phyloP scores from a whole-genome alignment of 2,329 filamentous ascomycete species.

The Xylaria multiplex region DNA sequence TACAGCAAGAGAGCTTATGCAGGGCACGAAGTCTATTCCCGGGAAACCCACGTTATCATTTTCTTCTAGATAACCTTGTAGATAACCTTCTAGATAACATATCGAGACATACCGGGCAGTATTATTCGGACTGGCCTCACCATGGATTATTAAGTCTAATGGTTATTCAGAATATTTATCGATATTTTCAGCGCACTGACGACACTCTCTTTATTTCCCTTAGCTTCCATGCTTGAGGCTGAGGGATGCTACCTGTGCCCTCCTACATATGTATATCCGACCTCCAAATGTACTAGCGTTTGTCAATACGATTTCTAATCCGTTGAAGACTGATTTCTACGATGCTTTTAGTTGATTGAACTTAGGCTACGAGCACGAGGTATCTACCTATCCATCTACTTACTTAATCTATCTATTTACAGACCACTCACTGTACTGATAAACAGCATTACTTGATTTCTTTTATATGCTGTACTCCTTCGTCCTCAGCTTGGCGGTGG shows the following conservation, averaged over 20 bases:
- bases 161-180: no score
- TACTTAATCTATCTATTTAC: not conserved
- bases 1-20: not conserved
- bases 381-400: no score
- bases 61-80: not conserved
- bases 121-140: not conserved
- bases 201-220: no score
- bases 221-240: constrained; percentile 19
- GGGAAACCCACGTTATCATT: not conserved
- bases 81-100: not conserved
- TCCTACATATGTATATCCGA: constrained; percentile 3
- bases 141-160: not conserved
- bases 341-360: not conserved
- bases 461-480: not conserved
- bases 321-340: not conserved
- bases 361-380: not conserved
- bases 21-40: not conserved
- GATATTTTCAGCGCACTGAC: no score
- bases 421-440: no score
- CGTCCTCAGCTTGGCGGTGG: constrained; percentile 1
- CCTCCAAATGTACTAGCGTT: not conserved
- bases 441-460: not conserved
- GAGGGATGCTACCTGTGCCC: constrained; percentile 18
- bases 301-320: not conserved
- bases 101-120: not conserved